Percentiles rank a stretch among this genome's conserved stretches.
Conservation (phyloP, 306 rosid species). For the Vigna unguiculata region DNA sequence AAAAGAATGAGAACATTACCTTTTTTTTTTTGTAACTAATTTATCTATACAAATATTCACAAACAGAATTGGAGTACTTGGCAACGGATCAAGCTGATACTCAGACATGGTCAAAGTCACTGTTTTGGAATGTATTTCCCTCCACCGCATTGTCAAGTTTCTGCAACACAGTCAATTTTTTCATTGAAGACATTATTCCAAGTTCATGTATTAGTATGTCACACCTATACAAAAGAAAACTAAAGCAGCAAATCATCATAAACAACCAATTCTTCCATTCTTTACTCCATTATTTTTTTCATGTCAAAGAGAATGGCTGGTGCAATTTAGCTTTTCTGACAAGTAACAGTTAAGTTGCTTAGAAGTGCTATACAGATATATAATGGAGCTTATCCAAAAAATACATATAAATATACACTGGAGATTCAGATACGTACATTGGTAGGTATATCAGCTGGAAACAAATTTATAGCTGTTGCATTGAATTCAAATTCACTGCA, state of each 20-base stretch:
- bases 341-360: constrained; percentile 7
- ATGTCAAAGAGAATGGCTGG: neutral
- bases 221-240: neutral
- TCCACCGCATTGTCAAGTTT: constrained; percentile 25
- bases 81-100: constrained; percentile 57
- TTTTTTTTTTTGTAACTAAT: constrained; percentile 15
- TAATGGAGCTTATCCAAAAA: neutral
- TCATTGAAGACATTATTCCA: constrained; percentile 8
- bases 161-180: constrained; percentile 45
- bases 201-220: neutral
- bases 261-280: neutral
- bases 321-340: neutral
- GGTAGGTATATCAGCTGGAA: constrained; percentile 53
- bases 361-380: neutral
- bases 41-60: constrained; percentile 57
- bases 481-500: constrained; percentile 71
- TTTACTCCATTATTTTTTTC: neutral
- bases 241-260: neutral
- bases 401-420: neutral
- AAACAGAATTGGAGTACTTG: constrained; percentile 37
- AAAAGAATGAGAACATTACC: constrained; percentile 66
- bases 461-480: constrained; percentile 70
- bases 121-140: constrained; percentile 38
- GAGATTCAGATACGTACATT: constrained; percentile 58
- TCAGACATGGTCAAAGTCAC: constrained; percentile 50